Evolutionary conservation across 2,329 filamentous ascomycete species (phyloP), one percentile per base, ranked within the genome.

Genomic region (Lachnellula subtilissima): DNA sequence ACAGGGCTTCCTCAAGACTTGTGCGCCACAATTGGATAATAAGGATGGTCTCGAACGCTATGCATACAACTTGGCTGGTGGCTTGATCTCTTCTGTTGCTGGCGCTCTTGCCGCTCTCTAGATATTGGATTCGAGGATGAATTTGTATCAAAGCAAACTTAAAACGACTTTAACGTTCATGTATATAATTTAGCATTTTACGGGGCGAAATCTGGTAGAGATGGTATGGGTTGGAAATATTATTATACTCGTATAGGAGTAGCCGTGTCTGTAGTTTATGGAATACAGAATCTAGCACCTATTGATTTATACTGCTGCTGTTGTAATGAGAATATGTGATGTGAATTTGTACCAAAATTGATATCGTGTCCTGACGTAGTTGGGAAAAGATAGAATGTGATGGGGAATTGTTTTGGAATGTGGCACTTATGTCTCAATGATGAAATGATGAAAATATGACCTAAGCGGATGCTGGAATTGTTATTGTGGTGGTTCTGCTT

Each of bases 11-110:
- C 64, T 80, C 25, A 51, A 71, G 54, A 63, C 65, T 11, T 73
- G 77, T 53, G 71, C 78, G 64, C 70, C 71, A 2, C 77, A 71
- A 69, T 71, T 79, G 62, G 76, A 32, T 11, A 1, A 4, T 4
- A 32, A 78, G 59, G 63, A 62, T 47, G 68, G 71, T 48, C 54
- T 61, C 17, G 43, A 69, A 65, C 67, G 74, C 8, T 77, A 77
- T 59, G 61, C 72, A 2, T 74, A 73, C 66, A 73, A 73, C 59
- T 67, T 68, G 63, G 70, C 69, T n/a, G 72, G 71, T 5, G 57
- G 66, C 36, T 64, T 74, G 22, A 57, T 70, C 43, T 23, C 22
- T n/a, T 3, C 28, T 11, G 8, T 32, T 9, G 28, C 2, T 32
- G 4, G 2, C 8, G 28, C 28, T 11, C 28, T 32, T 32, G 28